Percentiles rank a stretch among this genome's conserved stretches.
These are phyloP conservation scores for Theobroma cacao DNA, from an alignment of 345 rosid genomes.

Conservation along the genomic window DNA sequence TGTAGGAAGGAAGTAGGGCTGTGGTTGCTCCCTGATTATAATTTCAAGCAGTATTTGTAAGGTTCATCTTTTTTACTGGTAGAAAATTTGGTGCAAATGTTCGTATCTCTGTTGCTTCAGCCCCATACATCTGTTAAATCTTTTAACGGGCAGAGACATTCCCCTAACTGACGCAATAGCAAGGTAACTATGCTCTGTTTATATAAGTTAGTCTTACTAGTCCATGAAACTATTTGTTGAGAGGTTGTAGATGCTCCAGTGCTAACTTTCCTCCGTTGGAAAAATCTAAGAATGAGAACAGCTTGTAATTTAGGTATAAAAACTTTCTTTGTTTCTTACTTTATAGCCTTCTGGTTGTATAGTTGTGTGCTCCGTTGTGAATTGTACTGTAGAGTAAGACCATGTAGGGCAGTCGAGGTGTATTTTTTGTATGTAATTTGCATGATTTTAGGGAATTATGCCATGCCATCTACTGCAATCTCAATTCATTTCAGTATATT, in stretches of 20 bases:
- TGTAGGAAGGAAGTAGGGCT: slow-evolving; percentile 61
- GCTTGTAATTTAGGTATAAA: background rate
- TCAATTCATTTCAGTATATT: background rate
- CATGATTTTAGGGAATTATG: background rate
- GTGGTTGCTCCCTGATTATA: background rate
- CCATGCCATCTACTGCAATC: background rate
- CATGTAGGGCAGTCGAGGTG: background rate
- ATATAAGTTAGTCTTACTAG: background rate
- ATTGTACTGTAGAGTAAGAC: background rate
- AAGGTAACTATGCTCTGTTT: background rate
- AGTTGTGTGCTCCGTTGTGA: background rate
- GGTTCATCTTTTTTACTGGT: background rate
- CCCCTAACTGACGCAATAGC: background rate
- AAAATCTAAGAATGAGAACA: background rate
- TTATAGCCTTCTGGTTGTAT: background rate
- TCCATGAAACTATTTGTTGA: background rate
- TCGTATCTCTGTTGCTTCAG: slow-evolving; percentile 4
- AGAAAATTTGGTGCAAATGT: background rate
- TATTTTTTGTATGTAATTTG: background rate
- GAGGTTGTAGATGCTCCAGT: background rate
- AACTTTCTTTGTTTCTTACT: background rate
- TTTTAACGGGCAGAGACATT: background rate
- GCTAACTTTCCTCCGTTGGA: background rate
- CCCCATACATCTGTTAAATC: background rate
- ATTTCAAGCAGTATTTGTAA: background rate